Conservation (phyloP, 345 rosid genomes). For the Camelina laxa region DNA sequence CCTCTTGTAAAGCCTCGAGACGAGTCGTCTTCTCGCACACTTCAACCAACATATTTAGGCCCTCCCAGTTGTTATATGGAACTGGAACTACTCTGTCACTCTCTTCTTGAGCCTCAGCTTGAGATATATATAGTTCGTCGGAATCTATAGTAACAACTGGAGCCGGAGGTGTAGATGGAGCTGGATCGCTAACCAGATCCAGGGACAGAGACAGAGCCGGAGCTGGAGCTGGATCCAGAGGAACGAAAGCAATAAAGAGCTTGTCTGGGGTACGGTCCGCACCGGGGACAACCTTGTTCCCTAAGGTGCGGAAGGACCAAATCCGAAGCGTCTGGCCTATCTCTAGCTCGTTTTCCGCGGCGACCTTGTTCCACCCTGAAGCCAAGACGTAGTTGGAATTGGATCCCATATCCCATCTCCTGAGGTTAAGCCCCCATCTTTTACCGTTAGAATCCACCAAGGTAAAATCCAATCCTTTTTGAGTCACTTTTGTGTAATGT, state of each 20-base stretch:
- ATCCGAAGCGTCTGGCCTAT: neutral
- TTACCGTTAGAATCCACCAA: neutral
- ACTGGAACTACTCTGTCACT: neutral
- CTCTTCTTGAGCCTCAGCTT: neutral
- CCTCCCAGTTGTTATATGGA: neutral
- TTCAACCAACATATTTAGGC: neutral
- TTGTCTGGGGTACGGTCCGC: neutral
- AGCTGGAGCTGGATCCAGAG: neutral
- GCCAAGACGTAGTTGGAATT: neutral
- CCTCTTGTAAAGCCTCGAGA: neutral
- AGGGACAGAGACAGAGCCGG: neutral
- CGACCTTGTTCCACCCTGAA: neutral
- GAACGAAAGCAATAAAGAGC: slow-evolving; percentile 22
- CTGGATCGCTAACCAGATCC: neutral
- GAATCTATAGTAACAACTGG: neutral
- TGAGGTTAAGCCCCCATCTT: slow-evolving; percentile 3
- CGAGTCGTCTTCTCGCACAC: neutral
- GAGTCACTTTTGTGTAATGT: rapidly evolving
- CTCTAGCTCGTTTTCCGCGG: neutral
- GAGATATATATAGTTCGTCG: neutral
- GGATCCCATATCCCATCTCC: slow-evolving; percentile 24
- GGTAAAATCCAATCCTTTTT: slow-evolving; percentile 11
- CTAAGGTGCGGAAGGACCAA: slow-evolving; percentile 27
- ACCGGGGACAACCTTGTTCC: no score
- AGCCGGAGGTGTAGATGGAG: neutral